These are phyloP conservation scores for Vigna unguiculata DNA, from an alignment of 306 rosid genomes.

Conservation along the genomic window DNA sequence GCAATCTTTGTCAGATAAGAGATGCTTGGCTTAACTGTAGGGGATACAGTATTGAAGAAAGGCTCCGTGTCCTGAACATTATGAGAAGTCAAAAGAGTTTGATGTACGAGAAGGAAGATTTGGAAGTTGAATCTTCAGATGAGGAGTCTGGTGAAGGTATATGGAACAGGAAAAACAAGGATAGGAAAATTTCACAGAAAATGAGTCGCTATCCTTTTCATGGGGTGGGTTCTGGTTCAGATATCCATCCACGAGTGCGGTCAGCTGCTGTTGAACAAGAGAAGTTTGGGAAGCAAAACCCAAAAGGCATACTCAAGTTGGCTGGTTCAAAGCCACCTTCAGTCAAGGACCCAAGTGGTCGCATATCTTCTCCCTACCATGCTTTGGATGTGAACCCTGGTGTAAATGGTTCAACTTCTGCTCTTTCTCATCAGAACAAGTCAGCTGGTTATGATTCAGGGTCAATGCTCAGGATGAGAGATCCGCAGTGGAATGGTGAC, in stretches of 20 bases:
- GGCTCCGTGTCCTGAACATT: conserved; percentile 86
- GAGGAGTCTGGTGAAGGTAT: conserved; percentile 74
- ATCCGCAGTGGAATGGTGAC: conserved; percentile 60
- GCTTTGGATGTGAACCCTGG: conserved; percentile 67
- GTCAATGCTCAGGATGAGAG: conserved; percentile 61
- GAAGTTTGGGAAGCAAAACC: conserved; percentile 71
- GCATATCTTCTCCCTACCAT: conserved; percentile 57
- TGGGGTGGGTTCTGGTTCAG: conserved; percentile 59
- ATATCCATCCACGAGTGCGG: conserved; percentile 56
- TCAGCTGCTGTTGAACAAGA: conserved; percentile 50
- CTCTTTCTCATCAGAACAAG: conserved; percentile 60
- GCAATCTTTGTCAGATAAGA: conserved; percentile 87
- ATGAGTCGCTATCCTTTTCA: conserved; percentile 54
- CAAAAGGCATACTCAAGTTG: conserved; percentile 80
- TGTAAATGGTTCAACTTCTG: conserved; percentile 60
- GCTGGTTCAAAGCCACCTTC: conserved; percentile 63
- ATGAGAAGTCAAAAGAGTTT: conserved; percentile 90
- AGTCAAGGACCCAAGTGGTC: conserved; percentile 55
- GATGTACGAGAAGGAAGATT: conserved; percentile 77
- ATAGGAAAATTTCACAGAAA: conserved; percentile 61
- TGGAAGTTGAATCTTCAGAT: conserved; percentile 75
- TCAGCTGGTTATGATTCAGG: conserved; percentile 61
- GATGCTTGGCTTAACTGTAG: conserved; percentile 94
- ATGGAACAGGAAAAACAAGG: conserved; percentile 65
- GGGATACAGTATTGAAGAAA: conserved; percentile 94